Evolutionary conservation across 257 asterid species (phyloP).

Genomic region (Striga asiatica): DNA sequence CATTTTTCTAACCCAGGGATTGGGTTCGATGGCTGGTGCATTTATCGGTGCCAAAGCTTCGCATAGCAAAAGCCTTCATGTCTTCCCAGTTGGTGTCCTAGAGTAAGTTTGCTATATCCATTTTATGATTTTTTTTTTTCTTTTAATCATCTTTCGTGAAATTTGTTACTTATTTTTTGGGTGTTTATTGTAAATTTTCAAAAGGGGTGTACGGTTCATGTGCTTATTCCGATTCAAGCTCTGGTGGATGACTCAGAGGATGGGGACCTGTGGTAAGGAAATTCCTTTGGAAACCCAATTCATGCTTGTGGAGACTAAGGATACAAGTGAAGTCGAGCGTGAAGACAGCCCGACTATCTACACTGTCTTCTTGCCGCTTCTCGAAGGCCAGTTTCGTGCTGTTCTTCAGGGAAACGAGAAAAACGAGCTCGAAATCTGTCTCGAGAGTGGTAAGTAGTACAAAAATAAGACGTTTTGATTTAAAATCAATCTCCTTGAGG

Average conservation of each 20-base stretch:
- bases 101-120: conserved; percentile 46
- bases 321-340: conserved; percentile 37
- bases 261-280: conserved; percentile 89
- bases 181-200: too few species aligned
- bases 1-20: conserved; percentile 68
- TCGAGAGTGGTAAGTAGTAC: conserved; percentile 92
- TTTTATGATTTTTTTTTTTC: too few species aligned
- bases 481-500: too few species aligned
- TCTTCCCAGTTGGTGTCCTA: conserved; percentile 76
- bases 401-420: conserved; percentile 91
- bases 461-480: too few species aligned
- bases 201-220: conserved; percentile 80
- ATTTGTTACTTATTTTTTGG: too few species aligned
- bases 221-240: conserved; percentile 95
- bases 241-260: conserved; percentile 99
- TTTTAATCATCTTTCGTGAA: too few species aligned
- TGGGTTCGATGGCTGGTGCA: conserved; percentile 72
- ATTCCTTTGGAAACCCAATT: conserved; percentile 92
- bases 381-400: conserved; percentile 94
- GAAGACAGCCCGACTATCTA: conserved; percentile 61
- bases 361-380: conserved; percentile 86
- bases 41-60: conserved; percentile 83
- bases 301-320: conserved; percentile 92
- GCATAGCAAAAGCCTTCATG: conserved; percentile 66
- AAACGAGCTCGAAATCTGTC: conserved; percentile 86